Conservation (phyloP, 2,329 filamentous ascomycete species). For the Fonsecaea pedrosoi region DNA sequence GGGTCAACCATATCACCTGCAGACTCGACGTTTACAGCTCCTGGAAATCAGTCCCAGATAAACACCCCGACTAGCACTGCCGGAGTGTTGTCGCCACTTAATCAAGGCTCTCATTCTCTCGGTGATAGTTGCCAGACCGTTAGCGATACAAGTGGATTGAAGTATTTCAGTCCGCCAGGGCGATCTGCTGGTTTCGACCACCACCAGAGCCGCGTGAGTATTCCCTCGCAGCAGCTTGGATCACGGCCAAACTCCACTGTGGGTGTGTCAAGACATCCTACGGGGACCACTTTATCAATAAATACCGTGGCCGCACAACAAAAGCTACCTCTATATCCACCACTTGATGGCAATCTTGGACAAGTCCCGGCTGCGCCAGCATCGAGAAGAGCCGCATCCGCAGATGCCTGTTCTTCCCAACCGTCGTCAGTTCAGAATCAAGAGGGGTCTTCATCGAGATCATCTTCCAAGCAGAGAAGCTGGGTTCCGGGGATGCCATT, state of each 20-base stretch:
- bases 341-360: slow-evolving; percentile 7
- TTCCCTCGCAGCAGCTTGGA: slow-evolving; percentile 18
- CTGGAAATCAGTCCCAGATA: slow-evolving; percentile 22
- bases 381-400: slow-evolving; percentile 54
- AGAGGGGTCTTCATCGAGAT: slow-evolving; percentile 46
- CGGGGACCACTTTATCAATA: slow-evolving; percentile 24
- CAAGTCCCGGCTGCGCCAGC: slow-evolving; percentile 45
- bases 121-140: slow-evolving; percentile 16
- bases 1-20: slow-evolving; percentile 32
- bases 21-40: slow-evolving; percentile 29
- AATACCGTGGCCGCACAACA: slow-evolving; percentile 30
- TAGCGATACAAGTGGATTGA: neutral
- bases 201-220: slow-evolving; percentile 14
- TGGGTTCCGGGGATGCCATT: slow-evolving; percentile 57
- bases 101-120: slow-evolving; percentile 12
- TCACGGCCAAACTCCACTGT: slow-evolving; percentile 20
- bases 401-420: slow-evolving; percentile 50
- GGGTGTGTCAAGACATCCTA: slow-evolving; percentile 19
- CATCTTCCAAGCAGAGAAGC: slow-evolving; percentile 44
- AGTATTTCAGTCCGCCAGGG: slow-evolving; percentile 12
- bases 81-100: slow-evolving; percentile 27
- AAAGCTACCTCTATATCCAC: slow-evolving; percentile 5
- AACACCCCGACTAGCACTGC: slow-evolving; percentile 33
- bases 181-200: slow-evolving; percentile 17
- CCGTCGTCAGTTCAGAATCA: slow-evolving; percentile 43